phyloP scores from a whole-genome alignment of 257 asterid species.

The Solanum habrochaites region DNA sequence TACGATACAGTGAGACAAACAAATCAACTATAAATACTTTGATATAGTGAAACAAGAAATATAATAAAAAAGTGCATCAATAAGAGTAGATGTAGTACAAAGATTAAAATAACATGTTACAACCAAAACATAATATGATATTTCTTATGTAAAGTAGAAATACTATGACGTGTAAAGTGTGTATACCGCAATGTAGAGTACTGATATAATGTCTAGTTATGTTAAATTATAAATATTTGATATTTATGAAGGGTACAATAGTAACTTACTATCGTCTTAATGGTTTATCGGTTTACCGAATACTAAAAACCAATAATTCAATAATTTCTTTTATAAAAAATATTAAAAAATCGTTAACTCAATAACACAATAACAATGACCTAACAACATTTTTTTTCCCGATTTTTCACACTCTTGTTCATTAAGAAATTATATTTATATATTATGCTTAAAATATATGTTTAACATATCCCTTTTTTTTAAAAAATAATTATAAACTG shows the following conservation, averaged over 20 bases:
- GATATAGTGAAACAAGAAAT: not conserved
- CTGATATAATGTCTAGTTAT: no score
- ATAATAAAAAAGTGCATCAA: not conserved
- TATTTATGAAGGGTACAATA: not conserved
- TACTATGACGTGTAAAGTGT: no score
- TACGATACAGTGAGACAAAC: not conserved
- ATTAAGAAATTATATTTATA: no score
- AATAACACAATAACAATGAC: not conserved
- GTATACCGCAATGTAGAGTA: no score
- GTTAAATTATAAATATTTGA: no score
- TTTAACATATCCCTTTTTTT: not conserved
- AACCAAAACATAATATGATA: not conserved
- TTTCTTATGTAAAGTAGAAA: not conserved
- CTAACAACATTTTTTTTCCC: fast-evolving
- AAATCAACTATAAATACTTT: not conserved
- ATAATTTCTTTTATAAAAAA: no score
- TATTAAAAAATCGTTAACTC: fast-evolving
- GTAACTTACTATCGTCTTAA: not conserved
- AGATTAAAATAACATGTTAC: not conserved
- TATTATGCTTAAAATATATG: not conserved
- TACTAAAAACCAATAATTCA: fast-evolving
- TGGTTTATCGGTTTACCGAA: no score
- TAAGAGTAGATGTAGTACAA: not conserved
- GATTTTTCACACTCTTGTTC: not conserved
- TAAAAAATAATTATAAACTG: no score